Base-by-base conservation (phyloP, 371 early-diverging fungal genomes). In the Gilbertella persicaria region DNA sequence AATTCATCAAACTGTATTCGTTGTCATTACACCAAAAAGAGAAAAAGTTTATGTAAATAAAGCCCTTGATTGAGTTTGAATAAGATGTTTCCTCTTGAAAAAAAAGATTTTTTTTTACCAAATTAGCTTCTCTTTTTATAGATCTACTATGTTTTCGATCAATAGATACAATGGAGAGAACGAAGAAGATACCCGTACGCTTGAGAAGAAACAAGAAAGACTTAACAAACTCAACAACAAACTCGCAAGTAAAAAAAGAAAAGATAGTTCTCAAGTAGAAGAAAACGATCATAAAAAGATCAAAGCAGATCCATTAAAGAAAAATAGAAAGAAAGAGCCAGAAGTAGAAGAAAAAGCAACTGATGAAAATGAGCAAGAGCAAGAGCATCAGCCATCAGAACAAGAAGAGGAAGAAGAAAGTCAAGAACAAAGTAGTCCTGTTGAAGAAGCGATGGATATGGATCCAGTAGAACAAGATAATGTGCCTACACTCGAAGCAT, bases 401-500 rank as follows among this genome's bases (percentile, higher is more conserved):
- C 17, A 39, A 10, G 14, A 33, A 16, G 4, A 47, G 2, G 53
- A 53, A 17, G 14, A 26, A 13, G 52, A 43, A 10, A 6, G 28
- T 20, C 42, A 44, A 2, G 53, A 47, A 13, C 19, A 39, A 17
- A 9, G 8, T 16, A 10, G 10, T 24, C 14, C 14, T 24, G 42
- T 23, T 41, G 37, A 23, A 36, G 42, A 51, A 5, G 21, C 46
- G 0, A 40, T 33, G 24, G 30, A 47, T 23, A 30, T 40, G 14
- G 45, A 49, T 8, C 23, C 44, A n/a, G 45, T 35, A 29, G 43
- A 64, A 6, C 58, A 64, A 13, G 57, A 63, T 16, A 54, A 72
- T 17, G 58, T 54, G 0, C 47, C 60, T 5, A 47, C 50, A 14
- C 38, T 78, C n/a, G 64, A 73, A 25, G 73, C 73, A 10, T 74